Evolutionary conservation across 176 grass and related monocot species (phyloP).

Genomic region (Tillandsia fasciculata): DNA sequence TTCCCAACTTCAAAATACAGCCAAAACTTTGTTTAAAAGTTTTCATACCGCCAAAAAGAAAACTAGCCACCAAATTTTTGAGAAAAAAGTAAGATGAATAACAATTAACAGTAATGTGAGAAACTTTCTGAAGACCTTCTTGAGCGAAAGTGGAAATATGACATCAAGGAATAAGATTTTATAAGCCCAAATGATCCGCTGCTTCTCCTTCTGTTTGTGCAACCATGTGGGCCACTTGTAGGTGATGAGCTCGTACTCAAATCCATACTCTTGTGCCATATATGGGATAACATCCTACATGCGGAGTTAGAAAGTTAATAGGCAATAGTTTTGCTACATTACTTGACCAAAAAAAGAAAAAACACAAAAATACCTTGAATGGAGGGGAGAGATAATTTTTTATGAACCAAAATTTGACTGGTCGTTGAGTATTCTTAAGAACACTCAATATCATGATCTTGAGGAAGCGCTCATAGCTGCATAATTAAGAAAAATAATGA

Average conservation of each 20-base stretch:
- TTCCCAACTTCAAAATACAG: too few relatives aligned
- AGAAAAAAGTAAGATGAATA: constrained; percentile 13
- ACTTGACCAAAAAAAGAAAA: background rate
- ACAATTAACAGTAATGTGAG: constrained; percentile 7
- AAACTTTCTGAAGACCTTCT: constrained; percentile 43
- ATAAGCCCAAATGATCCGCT: constrained; percentile 98
- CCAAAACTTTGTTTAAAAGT: too few relatives aligned
- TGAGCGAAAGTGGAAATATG: constrained; percentile 93
- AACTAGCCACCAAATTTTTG: background rate
- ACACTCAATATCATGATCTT: constrained; percentile 99
- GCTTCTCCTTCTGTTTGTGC: constrained; percentile 99
- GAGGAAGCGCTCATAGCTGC: constrained; percentile 93
- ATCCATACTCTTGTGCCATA: constrained; percentile 89
- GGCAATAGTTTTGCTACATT: background rate
- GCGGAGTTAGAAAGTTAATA: background rate
- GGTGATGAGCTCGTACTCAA: constrained; percentile 90
- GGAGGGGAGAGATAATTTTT: constrained; percentile 99
- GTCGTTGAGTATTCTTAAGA: constrained; percentile 81
- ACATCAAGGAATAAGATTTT: constrained; percentile 99
- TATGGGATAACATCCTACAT: constrained; percentile 88
- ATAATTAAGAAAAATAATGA: constrained; percentile 4
- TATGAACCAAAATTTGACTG: constrained; percentile 99
- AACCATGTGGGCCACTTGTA: constrained; percentile 99
- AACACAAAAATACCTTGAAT: constrained; percentile 61
- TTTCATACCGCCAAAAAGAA: background rate